Percentiles rank a stretch among this genome's conserved stretches.
Evolutionary conservation across 2,329 filamentous ascomycete genomes (phyloP).

Genomic region (Penicillium sp.): DNA sequence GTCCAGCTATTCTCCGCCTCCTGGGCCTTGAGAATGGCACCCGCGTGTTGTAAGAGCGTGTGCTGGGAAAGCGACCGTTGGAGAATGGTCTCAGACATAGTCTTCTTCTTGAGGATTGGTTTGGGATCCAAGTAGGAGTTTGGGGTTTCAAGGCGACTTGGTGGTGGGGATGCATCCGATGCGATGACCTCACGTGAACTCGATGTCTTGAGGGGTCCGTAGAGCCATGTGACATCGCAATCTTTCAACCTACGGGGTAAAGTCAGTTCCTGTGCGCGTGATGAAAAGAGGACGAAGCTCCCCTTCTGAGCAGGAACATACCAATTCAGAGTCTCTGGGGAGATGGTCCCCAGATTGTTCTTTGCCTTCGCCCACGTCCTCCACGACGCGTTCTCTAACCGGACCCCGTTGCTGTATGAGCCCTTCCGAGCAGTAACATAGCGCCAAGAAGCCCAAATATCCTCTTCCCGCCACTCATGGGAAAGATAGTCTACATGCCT

Average conservation of each 20-base stretch:
- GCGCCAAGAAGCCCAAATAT: slow-evolving; percentile 97
- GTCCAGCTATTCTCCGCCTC: slow-evolving; percentile 60
- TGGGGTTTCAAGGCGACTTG: slow-evolving; percentile 60
- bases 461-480: slow-evolving; percentile 90
- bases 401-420: slow-evolving; percentile 76
- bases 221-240: slow-evolving; percentile 96
- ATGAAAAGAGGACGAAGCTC: background rate
- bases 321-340: slow-evolving; percentile 93
- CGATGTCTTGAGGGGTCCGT: slow-evolving; percentile 83
- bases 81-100: slow-evolving; percentile 93
- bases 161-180: slow-evolving; percentile 52
- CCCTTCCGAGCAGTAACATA: slow-evolving; percentile 81
- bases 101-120: slow-evolving; percentile 93
- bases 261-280: slow-evolving; percentile 11
- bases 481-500: slow-evolving; percentile 95
- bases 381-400: slow-evolving; percentile 96
- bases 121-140: slow-evolving; percentile 76
- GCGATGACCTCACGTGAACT: slow-evolving; percentile 55
- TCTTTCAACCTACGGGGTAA: slow-evolving; percentile 78
- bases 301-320: slow-evolving; percentile 49
- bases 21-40: slow-evolving; percentile 82
- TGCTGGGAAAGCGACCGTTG: slow-evolving; percentile 85
- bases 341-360: slow-evolving; percentile 81
- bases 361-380: slow-evolving; percentile 94
- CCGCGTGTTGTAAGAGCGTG: slow-evolving; percentile 85